Evolutionary conservation across 108 stramenopile species (phyloP), one percentile per base, ranked within the genome.

Genomic region (Schizochytrium sp.): DNA sequence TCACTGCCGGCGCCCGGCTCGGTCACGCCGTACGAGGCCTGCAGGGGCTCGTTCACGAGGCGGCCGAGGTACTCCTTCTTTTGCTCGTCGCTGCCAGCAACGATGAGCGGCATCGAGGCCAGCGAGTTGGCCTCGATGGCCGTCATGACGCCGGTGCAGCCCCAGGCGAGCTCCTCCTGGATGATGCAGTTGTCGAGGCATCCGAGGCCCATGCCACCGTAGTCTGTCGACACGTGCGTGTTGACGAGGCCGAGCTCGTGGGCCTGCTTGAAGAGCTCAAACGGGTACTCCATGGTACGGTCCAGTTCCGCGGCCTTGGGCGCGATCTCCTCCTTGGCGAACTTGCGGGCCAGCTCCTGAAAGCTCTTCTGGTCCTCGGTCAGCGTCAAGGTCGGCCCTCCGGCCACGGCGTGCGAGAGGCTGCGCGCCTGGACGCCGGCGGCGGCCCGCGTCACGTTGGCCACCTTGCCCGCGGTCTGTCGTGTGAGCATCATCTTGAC

Each of bases 111-210:
- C 87, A 89, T 89, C 34, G 55, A 16, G 19, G 89, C 91, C 44
- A 91, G 91, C n/a, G 71, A 44, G 87, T 91, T 91, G 83, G 89
- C 91, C 89, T 91, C 91, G 43, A 91, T 87, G 87, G 91, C 91
- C 8, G 91, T 91, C 87, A 60, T 71, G 18, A 91, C 59, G 57
- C 91, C 91, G 48, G 89, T 88, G 87, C 91, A 91, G 58, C 91
- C 91, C 45, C 72, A 87, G 5, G 91, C 91, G 14, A 91, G 72
- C 91, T 91, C 91, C 89, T 91, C 91, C 41, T 21, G 51, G 57
- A 91, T 91, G 60, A 91, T 57, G 60, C 60, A 60, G 57, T 89
- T 89, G 5, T 89, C 89, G 5, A 91, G 87, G 47, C 72, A 48
- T 41, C 60, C 60, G 5, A 91, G 53, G 44, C 89, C 89, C 43